Base-by-base conservation (phyloP, 164 flowering plant genomes). In the Echeveria elegans region DNA sequence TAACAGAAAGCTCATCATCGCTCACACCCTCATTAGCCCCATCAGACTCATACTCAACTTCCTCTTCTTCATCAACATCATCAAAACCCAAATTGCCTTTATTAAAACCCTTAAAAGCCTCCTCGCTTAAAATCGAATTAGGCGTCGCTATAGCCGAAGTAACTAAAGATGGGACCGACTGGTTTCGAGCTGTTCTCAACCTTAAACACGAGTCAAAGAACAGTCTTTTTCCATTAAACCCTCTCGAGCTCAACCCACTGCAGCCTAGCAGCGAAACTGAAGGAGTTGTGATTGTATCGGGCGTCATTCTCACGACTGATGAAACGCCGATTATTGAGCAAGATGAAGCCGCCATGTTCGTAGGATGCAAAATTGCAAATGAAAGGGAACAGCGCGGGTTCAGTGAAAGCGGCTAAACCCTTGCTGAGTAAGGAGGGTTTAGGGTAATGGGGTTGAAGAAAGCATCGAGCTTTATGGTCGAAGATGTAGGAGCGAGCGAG, bases 121-220 rank as follows among this genome's bases (percentile, higher is more conserved):
- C 85, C 68, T 86, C 90, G 41, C 86, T 88, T 66, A 84, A 73
- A 11, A 86, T 75, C 23, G 87, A 83, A 69, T 88, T 86, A n/a
- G 87, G 87, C 11, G 94, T 82, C 2, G 85, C 88, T 37, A 86
- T 76, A 0, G 90, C 93, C 4, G 73, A 75, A n/a, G 83, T 70
- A 53, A 69, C 41, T 16, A 68, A 38, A 38, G 41, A 38, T n/a
- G n/a, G n/a, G n/a, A n/a, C n/a, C 56, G 26, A 23, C 19, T 56
- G 32, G 32, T 56, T 16, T 2, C 61, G 31, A 0, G 32, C 32
- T 28, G 19, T 56, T 19, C 30, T 53, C 32, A 43, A 43, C 11
- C 59, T 23, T 19, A 56, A 56, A 28, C 19, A 21, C 8, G 56
- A 50, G 52, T 16, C 52, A 19, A 47, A 47, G 18, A 4, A n/a